A percentile compares a stretch with the other conserved stretches of the same genome.
Evolutionary conservation across 192 early-diverging fungal genomes (phyloP).

Genomic region (Diversispora epigaea): DNA sequence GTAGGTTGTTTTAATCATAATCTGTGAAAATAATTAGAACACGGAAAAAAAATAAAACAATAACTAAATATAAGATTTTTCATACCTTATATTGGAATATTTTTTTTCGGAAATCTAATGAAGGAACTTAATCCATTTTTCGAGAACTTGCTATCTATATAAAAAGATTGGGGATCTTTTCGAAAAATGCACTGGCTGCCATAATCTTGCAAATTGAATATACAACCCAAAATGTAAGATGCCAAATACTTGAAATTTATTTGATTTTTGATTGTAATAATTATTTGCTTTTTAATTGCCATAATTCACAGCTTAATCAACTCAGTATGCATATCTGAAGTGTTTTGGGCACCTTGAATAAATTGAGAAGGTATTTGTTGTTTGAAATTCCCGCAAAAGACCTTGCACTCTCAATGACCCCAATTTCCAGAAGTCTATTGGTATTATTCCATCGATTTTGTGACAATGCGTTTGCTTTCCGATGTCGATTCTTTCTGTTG

Average conservation of each 20-base stretch:
- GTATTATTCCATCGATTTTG: conserved; percentile 25
- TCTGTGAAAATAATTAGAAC: conserved; percentile 7
- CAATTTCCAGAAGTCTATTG: conserved; percentile 3
- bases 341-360: conserved; percentile 27
- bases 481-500: conserved; percentile 18
- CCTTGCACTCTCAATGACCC: conserved; percentile 20
- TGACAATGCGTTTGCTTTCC: conserved; percentile 14
- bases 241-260: conserved; percentile 19
- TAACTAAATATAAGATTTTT: neutral
- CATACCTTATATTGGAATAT: conserved; percentile 24
- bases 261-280: no score
- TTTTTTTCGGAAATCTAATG: neutral
- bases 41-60: conserved; percentile 2
- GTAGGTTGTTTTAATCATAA: conserved; percentile 13
- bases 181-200: conserved; percentile 27
- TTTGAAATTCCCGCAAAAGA: conserved; percentile 4
- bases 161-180: conserved; percentile 19
- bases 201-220: conserved; percentile 24
- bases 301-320: conserved; percentile 18
- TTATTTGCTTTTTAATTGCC: conserved; percentile 20
- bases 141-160: conserved; percentile 24
- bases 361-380: conserved; percentile 10
- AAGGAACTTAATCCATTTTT: conserved; percentile 16
- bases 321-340: conserved; percentile 18
- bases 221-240: conserved; percentile 27